Base-by-base conservation (phyloP, 306 rosid genomes). In the Senna siamea region DNA sequence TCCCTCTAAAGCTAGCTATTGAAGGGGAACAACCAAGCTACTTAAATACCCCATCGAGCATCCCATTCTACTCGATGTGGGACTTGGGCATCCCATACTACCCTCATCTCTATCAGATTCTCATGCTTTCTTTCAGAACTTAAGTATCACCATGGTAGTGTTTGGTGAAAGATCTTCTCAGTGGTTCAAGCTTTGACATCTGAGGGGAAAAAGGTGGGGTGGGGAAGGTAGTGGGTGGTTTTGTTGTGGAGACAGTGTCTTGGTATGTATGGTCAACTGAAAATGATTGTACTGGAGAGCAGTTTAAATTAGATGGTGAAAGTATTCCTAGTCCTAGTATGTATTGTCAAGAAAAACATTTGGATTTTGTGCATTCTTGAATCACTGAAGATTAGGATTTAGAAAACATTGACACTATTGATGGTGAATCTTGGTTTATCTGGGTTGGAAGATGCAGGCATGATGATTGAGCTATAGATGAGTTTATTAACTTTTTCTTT, bases 251-350 rank as follows among this genome's bases (percentile, higher is more conserved):
- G n/a, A n/a, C n/a, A n/a, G n/a, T n/a, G n/a, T n/a, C n/a, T n/a
- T n/a, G n/a, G n/a, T n/a, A n/a, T n/a, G n/a, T n/a, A n/a, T n/a
- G n/a, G n/a, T n/a, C n/a, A n/a, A n/a, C n/a, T n/a, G n/a, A n/a
- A 44, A 65, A 20, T 23, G 37, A 14, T 65, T 43, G 38, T 12
- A 14, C 44, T 43, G 22, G 17, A 43, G 13, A 23, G 48, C 7
- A n/a, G n/a, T n/a, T 40, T 43, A n/a, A 63, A 41, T 14, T 22
- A 11, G 52, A 65, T 6, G 70, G 53, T 43, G 70, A 41, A 65
- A 14, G 5, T 7, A 22, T 65, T 65, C 51, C 37, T 65, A 13
- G 14, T 18, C 26, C 10, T 40, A 18, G 32, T 10, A 15, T 32
- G 20, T 0, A 20, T 63, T 34, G 40, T 6, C n/a, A 22, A 23